Evolutionary conservation across 768 basidiomycete genomes (phyloP).

Genomic region (Cubamyces sp.): DNA sequence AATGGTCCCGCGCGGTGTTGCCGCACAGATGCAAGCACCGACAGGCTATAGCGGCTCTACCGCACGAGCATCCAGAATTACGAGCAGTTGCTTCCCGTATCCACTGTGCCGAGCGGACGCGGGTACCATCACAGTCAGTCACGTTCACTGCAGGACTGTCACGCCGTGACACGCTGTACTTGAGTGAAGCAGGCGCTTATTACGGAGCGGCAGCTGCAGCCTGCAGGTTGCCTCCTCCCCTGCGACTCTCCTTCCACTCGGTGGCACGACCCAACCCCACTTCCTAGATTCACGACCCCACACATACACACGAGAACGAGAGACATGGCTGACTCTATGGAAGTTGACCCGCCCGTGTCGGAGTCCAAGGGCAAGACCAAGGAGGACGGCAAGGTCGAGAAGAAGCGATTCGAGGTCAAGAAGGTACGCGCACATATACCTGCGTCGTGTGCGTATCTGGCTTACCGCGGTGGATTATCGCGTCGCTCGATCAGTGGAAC

Average conservation of each 20-base stretch:
- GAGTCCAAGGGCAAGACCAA: slow-evolving; percentile 45
- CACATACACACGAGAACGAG: not conserved
- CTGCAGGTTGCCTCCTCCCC: slow-evolving; percentile 22
- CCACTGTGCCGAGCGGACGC: no score
- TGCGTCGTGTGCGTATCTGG: no score
- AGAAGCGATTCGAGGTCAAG: slow-evolving; percentile 97
- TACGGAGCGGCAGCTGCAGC: no score
- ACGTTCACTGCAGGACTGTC: not conserved
- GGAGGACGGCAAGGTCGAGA: slow-evolving; percentile 65
- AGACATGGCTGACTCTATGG: slow-evolving; percentile 62
- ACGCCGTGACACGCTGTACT: slow-evolving; percentile 12
- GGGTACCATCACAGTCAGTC: slow-evolving; percentile 19
- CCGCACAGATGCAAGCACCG: no score
- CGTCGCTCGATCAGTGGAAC: slow-evolving; percentile 75
- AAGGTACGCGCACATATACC: slow-evolving; percentile 66
- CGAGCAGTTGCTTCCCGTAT: no score
- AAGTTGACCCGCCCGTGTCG: slow-evolving; percentile 63
- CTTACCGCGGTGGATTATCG: not conserved
- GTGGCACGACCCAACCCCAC: not conserved
- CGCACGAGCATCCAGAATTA: no score
- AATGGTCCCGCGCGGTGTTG: no score
- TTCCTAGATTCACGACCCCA: not conserved
- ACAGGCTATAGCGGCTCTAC: no score
- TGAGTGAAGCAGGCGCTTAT: not conserved
- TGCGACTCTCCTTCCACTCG: not conserved